Conservation (phyloP, 2,329 filamentous ascomycete genomes). For the Camillea tinctor region DNA sequence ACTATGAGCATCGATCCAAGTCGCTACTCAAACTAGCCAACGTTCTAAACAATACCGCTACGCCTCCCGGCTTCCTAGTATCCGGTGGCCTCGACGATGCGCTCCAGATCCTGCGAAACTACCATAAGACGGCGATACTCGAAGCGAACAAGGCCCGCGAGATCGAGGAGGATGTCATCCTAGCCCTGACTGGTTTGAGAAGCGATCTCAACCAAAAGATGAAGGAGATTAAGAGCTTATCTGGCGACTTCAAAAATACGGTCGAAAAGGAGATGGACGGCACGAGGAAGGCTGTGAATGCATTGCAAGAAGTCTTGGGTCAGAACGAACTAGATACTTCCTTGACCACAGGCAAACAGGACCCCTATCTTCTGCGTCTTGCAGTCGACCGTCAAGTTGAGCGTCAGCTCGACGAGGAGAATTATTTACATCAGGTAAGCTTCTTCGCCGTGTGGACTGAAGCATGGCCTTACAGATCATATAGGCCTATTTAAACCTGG, state of each 20-base stretch:
- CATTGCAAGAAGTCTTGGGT: slow-evolving; percentile 78
- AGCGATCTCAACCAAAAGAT: slow-evolving; percentile 93
- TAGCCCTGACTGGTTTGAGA: slow-evolving; percentile 79
- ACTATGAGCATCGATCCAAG: slow-evolving; percentile 85
- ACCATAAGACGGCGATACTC: slow-evolving; percentile 75
- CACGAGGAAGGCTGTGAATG: slow-evolving; percentile 75
- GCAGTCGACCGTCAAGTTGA: slow-evolving; percentile 88
- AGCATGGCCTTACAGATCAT: slow-evolving; percentile 15
- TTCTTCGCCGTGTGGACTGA: neutral
- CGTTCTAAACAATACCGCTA: slow-evolving; percentile 74
- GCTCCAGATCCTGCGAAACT: slow-evolving; percentile 73
- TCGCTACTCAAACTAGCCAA: slow-evolving; percentile 79
- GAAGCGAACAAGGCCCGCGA: slow-evolving; percentile 88
- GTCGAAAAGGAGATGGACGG: slow-evolving; percentile 92
- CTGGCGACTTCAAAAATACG: slow-evolving; percentile 94
- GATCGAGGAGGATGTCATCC: slow-evolving; percentile 87
- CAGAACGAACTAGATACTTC: slow-evolving; percentile 76
- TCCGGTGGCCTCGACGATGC: slow-evolving; percentile 88
- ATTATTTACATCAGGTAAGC: slow-evolving; percentile 86
- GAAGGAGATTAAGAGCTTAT: slow-evolving; percentile 94
- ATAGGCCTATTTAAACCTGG: slow-evolving; percentile 90
- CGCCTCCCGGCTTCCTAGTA: slow-evolving; percentile 73
- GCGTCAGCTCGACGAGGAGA: slow-evolving; percentile 92
- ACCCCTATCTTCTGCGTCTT: slow-evolving; percentile 85
- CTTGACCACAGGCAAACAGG: slow-evolving; percentile 77